phyloP scores from a whole-genome alignment of 106 monocot species.

The Acorus gramineus region DNA sequence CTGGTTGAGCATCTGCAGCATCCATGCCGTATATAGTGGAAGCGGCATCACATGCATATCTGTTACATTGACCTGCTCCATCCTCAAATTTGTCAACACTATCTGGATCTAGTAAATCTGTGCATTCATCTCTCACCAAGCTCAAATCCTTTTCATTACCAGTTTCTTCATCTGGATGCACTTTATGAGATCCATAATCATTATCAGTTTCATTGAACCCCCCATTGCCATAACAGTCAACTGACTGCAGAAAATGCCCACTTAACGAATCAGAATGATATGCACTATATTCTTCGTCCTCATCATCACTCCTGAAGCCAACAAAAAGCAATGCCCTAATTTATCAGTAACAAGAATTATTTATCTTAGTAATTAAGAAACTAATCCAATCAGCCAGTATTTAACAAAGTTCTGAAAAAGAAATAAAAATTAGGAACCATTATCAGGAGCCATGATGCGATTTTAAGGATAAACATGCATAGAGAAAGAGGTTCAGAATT shows the following conservation, averaged over 20 bases:
- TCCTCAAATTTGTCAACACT: conserved; percentile 33
- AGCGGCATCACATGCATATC: conserved; percentile 29
- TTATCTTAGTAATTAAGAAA: no score
- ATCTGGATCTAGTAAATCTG: conserved; percentile 23
- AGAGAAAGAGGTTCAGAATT: no score
- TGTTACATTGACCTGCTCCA: conserved; percentile 28
- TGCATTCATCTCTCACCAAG: conserved; percentile 13
- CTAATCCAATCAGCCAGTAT: no score
- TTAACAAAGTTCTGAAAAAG: no score
- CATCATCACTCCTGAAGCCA: conserved; percentile 60
- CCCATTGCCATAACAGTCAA: conserved; percentile 44
- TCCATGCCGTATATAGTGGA: conserved; percentile 52
- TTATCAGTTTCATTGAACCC: conserved; percentile 36
- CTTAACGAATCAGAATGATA: conserved; percentile 40
- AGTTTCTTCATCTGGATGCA: conserved; percentile 23
- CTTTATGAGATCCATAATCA: conserved; percentile 17
- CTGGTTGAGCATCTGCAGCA: conserved; percentile 30
- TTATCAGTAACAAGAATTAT: neutral
- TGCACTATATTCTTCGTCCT: conserved; percentile 51
- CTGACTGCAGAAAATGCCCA: conserved; percentile 26
- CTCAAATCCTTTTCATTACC: conserved; percentile 20
- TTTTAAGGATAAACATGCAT: no score
- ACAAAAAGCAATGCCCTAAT: conserved; percentile 12
- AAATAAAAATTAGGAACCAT: no score
- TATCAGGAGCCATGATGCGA: no score